These are phyloP conservation scores for Calonectria crousiana DNA, from an alignment of 2,329 filamentous ascomycete species.

Conservation along the genomic window DNA sequence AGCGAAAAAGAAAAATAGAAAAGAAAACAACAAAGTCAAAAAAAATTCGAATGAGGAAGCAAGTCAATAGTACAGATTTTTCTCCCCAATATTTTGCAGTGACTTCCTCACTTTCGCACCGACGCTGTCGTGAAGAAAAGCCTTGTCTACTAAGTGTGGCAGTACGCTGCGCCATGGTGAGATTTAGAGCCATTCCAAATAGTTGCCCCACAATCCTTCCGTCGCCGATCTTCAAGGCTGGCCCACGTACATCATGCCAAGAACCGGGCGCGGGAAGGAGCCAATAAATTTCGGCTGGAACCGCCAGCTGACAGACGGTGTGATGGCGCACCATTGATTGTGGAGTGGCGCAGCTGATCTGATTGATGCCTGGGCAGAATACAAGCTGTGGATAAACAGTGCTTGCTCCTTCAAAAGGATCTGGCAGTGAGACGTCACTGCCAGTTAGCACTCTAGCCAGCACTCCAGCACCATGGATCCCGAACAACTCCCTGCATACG, in stretches of 20 bases:
- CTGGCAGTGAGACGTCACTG: no score
- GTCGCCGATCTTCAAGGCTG: neutral
- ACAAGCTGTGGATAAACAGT: neutral
- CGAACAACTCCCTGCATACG: constrained; percentile 3
- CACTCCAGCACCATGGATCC: constrained; percentile 13
- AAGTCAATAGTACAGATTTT: neutral
- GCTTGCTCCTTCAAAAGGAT: neutral
- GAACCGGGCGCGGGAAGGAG: neutral
- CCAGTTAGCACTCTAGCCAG: no score
- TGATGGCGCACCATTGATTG: neutral
- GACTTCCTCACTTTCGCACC: neutral
- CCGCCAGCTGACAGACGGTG: neutral
- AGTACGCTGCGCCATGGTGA: neutral
- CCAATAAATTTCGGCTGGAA: neutral
- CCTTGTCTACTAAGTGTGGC: neutral
- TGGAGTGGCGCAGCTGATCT: neutral
- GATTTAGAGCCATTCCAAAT: neutral
- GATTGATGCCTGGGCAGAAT: neutral
- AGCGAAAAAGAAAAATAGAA: neutral
- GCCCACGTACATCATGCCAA: neutral
- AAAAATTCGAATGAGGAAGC: neutral
- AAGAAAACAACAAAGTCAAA: no score
- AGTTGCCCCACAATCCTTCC: neutral
- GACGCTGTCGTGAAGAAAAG: neutral
- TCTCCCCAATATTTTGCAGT: neutral